These are phyloP conservation scores for Trichoderma atroviride DNA, from an alignment of 2,329 filamentous ascomycete species.

Conservation along the genomic window DNA sequence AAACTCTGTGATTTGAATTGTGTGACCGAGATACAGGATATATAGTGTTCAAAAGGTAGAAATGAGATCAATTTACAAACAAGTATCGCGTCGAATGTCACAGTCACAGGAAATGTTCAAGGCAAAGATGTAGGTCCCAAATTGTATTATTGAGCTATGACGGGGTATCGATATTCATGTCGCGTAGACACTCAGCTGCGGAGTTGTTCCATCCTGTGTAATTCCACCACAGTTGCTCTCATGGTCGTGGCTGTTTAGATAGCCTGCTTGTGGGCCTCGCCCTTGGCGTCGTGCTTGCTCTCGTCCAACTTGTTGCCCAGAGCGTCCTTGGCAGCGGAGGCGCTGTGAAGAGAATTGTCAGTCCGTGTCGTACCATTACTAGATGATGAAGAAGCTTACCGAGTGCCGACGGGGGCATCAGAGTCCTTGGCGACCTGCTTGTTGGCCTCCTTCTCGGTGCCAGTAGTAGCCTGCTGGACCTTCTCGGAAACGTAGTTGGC, in stretches of 20 bases:
- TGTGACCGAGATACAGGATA: no score
- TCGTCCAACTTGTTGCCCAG: constrained; percentile 51
- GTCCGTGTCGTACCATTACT: not conserved
- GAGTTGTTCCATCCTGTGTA: not conserved
- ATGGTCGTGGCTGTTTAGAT: constrained; percentile 37
- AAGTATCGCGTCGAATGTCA: not conserved
- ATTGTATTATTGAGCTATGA: constrained; percentile 23
- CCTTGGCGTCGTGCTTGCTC: constrained; percentile 45
- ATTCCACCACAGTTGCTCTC: not conserved
- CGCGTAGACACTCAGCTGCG: not conserved
- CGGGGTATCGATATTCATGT: constrained; percentile 24
- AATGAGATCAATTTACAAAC: no score
- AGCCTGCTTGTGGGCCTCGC: constrained; percentile 46
- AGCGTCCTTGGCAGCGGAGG: constrained; percentile 54
- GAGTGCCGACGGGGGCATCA: constrained; percentile 56
- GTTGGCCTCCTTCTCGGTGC: constrained; percentile 69
- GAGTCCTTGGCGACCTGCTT: constrained; percentile 68
- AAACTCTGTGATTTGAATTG: no score
- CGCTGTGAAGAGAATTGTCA: constrained; percentile 37
- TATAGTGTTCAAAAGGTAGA: no score
- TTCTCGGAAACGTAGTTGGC: constrained; percentile 68
- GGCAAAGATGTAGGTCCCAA: not conserved
- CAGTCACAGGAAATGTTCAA: not conserved
- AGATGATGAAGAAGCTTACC: constrained; percentile 43
- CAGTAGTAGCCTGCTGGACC: constrained; percentile 58